Conservation (phyloP, 2,329 filamentous ascomycete genomes). For the Penicillium psychrosexuale region DNA sequence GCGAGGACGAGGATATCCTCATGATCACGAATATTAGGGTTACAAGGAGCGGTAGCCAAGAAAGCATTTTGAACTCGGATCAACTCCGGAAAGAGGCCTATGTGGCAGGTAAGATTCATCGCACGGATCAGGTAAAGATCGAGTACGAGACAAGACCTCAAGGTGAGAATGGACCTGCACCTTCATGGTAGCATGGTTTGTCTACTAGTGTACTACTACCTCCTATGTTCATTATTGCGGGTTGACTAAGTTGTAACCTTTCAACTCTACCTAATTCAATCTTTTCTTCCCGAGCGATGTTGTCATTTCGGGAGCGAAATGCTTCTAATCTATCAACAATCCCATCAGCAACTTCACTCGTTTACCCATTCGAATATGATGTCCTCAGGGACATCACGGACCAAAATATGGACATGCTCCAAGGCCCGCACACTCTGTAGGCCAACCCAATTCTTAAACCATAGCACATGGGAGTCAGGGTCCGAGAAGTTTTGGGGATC, state of each 20-base stretch:
- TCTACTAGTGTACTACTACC: neutral
- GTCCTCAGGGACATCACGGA: slow-evolving; percentile 48
- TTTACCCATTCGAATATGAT: slow-evolving; percentile 47
- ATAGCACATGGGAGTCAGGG: slow-evolving; percentile 51
- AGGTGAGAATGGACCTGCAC: neutral
- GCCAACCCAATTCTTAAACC: slow-evolving; percentile 64
- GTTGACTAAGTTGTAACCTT: neutral
- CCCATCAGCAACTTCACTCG: slow-evolving; percentile 19
- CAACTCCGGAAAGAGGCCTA: neutral
- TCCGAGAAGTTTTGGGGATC: slow-evolving; percentile 33
- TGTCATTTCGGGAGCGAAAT: neutral
- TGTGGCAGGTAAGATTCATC: slow-evolving; percentile 14
- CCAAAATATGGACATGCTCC: slow-evolving; percentile 57
- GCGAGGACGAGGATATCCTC: neutral
- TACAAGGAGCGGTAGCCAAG: slow-evolving; percentile 10
- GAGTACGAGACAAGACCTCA: slow-evolving; percentile 15
- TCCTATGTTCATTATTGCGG: neutral
- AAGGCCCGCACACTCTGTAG: slow-evolving; percentile 59
- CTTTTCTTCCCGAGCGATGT: too few relatives aligned
- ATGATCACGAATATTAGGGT: neutral
- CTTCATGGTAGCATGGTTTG: neutral
- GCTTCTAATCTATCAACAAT: neutral
- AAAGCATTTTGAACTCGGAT: slow-evolving; percentile 18
- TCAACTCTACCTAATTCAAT: neutral
- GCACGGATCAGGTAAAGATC: slow-evolving; percentile 22